Percentiles rank a stretch among this genome's conserved stretches.
These are phyloP conservation scores for Geotrichum bryndzae DNA, from an alignment of 1,139 yeast species.

Conservation along the genomic window DNA sequence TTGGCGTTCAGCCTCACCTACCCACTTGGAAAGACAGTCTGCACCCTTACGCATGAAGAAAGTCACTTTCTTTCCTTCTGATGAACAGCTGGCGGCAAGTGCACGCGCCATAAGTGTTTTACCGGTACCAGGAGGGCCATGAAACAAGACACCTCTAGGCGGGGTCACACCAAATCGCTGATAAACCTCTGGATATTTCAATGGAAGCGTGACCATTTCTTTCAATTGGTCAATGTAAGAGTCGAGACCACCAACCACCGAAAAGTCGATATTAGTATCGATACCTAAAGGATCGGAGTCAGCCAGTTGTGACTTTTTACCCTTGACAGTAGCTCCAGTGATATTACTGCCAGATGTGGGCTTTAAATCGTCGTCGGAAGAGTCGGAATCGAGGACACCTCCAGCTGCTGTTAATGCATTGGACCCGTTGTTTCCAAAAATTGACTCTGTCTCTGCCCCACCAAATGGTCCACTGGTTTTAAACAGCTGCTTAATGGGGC, in stretches of 20 bases:
- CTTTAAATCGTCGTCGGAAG: constrained; percentile 53
- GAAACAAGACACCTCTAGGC: constrained; percentile 93
- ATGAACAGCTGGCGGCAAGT: constrained; percentile 87
- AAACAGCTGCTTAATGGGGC: constrained; percentile 26
- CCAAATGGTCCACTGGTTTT: constrained; percentile 35
- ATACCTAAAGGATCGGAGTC: constrained; percentile 94
- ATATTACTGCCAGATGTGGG: constrained; percentile 30
- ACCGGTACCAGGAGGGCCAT: constrained; percentile 99
- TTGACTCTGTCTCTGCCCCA: constrained; percentile 79
- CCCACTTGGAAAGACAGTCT: constrained; percentile 95
- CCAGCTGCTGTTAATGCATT: constrained; percentile 41
- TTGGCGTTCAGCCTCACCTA: constrained; percentile 97
- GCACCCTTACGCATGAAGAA: constrained; percentile 98
- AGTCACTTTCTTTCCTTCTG: constrained; percentile 73
- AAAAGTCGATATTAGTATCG: constrained; percentile 85
- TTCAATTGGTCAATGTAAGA: constrained; percentile 84
- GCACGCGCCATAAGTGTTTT: constrained; percentile 97
- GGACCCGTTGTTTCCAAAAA: constrained; percentile 77
- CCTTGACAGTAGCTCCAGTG: constrained; percentile 38
- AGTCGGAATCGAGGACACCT: constrained; percentile 53
- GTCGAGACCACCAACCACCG: constrained; percentile 86
- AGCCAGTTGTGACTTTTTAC: constrained; percentile 58
- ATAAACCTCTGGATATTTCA: constrained; percentile 87
- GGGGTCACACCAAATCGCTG: constrained; percentile 88
- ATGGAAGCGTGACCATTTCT: constrained; percentile 93